phyloP scores from a whole-genome alignment of 2,329 filamentous ascomycete genomes.

The Fusarium sp. region DNA sequence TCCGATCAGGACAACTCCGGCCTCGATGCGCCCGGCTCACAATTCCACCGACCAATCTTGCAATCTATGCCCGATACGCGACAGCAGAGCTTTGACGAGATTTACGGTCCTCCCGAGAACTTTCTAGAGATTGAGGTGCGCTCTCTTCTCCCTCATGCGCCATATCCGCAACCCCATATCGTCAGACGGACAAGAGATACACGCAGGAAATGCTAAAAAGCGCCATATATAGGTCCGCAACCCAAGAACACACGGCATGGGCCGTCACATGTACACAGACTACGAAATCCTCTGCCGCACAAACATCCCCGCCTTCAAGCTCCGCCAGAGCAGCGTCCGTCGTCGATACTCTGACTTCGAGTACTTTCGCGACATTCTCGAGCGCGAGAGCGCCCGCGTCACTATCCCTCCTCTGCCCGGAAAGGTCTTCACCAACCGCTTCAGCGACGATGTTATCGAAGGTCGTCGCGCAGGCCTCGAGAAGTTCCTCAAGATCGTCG shows the following conservation, averaged over 20 bases:
- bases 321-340: conserved; percentile 87
- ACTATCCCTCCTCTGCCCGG: conserved; percentile 96
- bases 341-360: conserved; percentile 98
- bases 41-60: conserved; percentile 66
- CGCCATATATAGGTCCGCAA: conserved; percentile 78
- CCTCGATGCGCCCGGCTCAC: conserved; percentile 48
- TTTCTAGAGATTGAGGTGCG: conserved; percentile 95
- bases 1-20: conserved; percentile 51
- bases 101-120: conserved; percentile 98
- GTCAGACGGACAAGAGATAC: neutral
- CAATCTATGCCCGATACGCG: conserved; percentile 79
- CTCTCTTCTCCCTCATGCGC: neutral
- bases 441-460: conserved; percentile 98
- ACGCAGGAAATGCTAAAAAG: conserved; percentile 15
- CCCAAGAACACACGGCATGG: conserved; percentile 93
- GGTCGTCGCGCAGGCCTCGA: conserved; percentile 90
- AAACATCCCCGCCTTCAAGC: conserved; percentile 99
- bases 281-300: conserved; percentile 98
- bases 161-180: neutral
- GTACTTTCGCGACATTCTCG: conserved; percentile 97
- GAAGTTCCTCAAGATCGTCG: conserved; percentile 96
- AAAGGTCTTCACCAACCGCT: conserved; percentile 98
- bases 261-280: conserved; percentile 96
- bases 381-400: conserved; percentile 92
- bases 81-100: conserved; percentile 97